These are phyloP conservation scores for Vitellaria paradoxa DNA, from an alignment of 179 eudicot species.

Conservation along the genomic window DNA sequence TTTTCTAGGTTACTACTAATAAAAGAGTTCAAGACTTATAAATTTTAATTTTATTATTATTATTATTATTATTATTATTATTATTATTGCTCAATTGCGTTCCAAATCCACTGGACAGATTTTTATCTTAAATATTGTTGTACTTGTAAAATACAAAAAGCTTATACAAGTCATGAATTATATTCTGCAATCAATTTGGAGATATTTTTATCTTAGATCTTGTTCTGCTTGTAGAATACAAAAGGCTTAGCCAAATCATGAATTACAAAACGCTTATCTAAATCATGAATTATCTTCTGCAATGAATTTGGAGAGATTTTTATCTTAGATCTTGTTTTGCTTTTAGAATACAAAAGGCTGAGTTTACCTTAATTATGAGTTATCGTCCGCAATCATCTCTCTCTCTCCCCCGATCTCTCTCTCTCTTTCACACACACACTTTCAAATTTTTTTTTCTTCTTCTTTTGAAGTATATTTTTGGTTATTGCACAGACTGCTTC, in stretches of 20 bases:
- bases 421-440: too few species aligned
- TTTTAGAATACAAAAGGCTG: background rate
- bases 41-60: background rate
- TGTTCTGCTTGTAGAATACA: background rate
- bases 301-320: background rate
- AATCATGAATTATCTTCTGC: background rate
- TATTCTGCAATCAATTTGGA: background rate
- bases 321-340: background rate
- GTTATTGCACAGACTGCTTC: background rate
- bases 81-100: background rate
- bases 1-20: conserved; percentile 3
- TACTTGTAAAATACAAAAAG: background rate
- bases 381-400: background rate
- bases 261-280: too few species aligned
- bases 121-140: background rate
- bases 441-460: background rate
- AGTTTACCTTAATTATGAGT: background rate
- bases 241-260: too few species aligned
- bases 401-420: background rate
- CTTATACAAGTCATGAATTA: background rate
- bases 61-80: background rate
- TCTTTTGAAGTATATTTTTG: background rate
- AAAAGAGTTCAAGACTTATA: background rate
- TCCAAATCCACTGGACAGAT: too few species aligned
- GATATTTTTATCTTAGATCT: background rate